Evolutionary conservation across 2,329 filamentous ascomycete species (phyloP).

Genomic region (Capronia coronata): DNA sequence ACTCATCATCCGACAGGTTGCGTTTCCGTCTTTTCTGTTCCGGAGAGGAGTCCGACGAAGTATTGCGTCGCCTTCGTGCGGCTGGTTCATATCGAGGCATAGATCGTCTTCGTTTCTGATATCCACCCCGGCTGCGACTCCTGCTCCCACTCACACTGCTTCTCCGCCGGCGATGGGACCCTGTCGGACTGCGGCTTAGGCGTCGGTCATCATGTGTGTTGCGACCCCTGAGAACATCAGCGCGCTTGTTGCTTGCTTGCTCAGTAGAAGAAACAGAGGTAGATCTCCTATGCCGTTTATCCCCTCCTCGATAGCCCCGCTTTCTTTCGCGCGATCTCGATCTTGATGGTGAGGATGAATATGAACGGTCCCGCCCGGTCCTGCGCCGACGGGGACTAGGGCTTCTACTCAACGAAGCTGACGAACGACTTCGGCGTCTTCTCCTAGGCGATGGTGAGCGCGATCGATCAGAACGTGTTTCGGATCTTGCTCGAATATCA

Average conservation of each 20-base stretch:
- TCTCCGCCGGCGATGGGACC: conserved; percentile 31
- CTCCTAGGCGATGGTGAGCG: conserved; percentile 53
- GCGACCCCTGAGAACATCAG: conserved; percentile 47
- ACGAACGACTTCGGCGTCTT: conserved; percentile 38
- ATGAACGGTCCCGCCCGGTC: conserved; percentile 32
- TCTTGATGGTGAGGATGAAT: conserved; percentile 35
- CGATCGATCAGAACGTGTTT: conserved; percentile 43
- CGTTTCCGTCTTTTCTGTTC: conserved; percentile 39
- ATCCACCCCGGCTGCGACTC: conserved; percentile 31
- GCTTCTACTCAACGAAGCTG: conserved; percentile 34
- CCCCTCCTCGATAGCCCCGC: conserved; percentile 28
- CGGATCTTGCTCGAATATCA: conserved; percentile 42
- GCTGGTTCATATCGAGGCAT: conserved; percentile 42
- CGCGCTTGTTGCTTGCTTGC: conserved; percentile 39
- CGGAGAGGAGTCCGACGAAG: conserved; percentile 39
- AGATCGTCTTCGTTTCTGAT: conserved; percentile 41
- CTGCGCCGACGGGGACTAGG: conserved; percentile 33
- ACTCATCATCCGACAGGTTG: conserved; percentile 28
- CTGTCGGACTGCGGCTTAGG: conserved; percentile 37
- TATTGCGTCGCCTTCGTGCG: conserved; percentile 38
- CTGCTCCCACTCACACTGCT: conserved; percentile 31
- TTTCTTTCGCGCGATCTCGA: conserved; percentile 34
- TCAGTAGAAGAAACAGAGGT: conserved; percentile 40
- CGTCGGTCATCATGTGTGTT: conserved; percentile 39
- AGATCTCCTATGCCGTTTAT: conserved; percentile 40